These are phyloP conservation scores for Ogataea neopini DNA, from an alignment of 805 yeast genomes.

Conservation along the genomic window DNA sequence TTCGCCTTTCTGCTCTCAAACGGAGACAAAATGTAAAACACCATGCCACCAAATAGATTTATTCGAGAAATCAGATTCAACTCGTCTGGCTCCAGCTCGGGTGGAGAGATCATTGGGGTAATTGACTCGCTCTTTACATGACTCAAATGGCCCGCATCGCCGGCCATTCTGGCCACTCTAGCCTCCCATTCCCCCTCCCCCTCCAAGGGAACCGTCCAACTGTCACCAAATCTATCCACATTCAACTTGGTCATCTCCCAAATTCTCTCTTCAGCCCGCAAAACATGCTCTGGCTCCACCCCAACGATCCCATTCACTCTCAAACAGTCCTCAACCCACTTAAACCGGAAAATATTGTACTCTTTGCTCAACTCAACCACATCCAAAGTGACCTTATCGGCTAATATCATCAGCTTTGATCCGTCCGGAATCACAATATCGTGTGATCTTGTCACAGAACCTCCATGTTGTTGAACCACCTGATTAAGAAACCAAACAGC, in stretches of 20 bases:
- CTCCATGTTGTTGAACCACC: constrained; percentile 52
- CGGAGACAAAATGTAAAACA: constrained; percentile 34
- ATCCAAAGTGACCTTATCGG: constrained; percentile 41
- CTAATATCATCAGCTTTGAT: constrained; percentile 34
- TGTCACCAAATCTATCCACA: constrained; percentile 65
- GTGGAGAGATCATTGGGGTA: too few relatives aligned
- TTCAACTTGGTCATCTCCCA: constrained; percentile 32
- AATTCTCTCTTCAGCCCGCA: constrained; percentile 39
- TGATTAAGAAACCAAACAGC: constrained; percentile 38
- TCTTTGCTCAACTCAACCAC: constrained; percentile 39
- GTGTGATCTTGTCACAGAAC: constrained; percentile 40
- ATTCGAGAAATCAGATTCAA: constrained; percentile 1
- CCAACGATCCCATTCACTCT: constrained; percentile 41
- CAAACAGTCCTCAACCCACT: constrained; percentile 75
- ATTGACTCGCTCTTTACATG: too few relatives aligned
- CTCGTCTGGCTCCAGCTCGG: not conserved
- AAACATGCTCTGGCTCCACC: constrained; percentile 63
- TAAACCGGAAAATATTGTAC: constrained; percentile 62
- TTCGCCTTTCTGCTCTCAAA: constrained; percentile 15
- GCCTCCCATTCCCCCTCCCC: constrained; percentile 4
- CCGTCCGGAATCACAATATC: constrained; percentile 23
- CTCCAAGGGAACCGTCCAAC: constrained; percentile 44
- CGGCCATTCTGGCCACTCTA: too few relatives aligned
- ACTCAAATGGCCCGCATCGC: too few relatives aligned
- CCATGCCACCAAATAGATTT: constrained; percentile 36